phyloP scores from a whole-genome alignment of 2,329 filamentous ascomycete genomes.

The Didymellaceae sp. region DNA sequence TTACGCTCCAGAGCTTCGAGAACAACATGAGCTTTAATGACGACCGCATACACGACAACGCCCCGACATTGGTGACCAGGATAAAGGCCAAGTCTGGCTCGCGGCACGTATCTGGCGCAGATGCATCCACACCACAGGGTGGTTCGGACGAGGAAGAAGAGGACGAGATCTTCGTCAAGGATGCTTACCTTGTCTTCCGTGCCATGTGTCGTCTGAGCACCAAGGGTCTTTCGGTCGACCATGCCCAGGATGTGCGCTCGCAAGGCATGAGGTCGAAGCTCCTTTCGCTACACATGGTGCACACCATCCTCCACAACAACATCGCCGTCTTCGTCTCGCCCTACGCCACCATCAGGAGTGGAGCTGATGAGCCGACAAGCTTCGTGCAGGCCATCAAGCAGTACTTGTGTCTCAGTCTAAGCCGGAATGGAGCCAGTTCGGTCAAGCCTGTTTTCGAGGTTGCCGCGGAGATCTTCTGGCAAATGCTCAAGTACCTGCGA shows the following conservation, averaged over 20 bases:
- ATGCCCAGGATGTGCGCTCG: constrained; percentile 89
- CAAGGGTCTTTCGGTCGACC: constrained; percentile 86
- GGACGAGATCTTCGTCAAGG: constrained; percentile 95
- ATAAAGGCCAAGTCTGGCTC: constrained; percentile 57
- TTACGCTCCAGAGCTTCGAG: constrained; percentile 73
- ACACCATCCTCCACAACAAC: constrained; percentile 94
- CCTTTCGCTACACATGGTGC: constrained; percentile 92
- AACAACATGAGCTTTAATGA: constrained; percentile 71
- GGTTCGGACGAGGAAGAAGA: constrained; percentile 69
- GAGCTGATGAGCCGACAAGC: constrained; percentile 84
- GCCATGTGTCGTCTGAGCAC: constrained; percentile 98
- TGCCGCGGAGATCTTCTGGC: constrained; percentile 96
- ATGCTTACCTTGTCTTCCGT: constrained; percentile 95
- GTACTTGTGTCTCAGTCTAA: constrained; percentile 93
- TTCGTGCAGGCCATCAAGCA: constrained; percentile 97
- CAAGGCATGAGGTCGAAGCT: constrained; percentile 98
- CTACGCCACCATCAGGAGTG: constrained; percentile 88
- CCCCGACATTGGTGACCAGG: constrained; percentile 70
- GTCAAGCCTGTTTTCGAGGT: constrained; percentile 93
- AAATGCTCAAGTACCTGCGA: constrained; percentile 93
- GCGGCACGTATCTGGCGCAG: constrained; percentile 54
- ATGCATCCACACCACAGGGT: constrained; percentile 43
- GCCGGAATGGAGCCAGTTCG: constrained; percentile 92
- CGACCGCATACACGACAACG: constrained; percentile 69
- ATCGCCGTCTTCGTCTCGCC: constrained; percentile 89